These are phyloP conservation scores for Hygrophila difformis DNA, from an alignment of 257 asterid genomes.

Conservation along the genomic window DNA sequence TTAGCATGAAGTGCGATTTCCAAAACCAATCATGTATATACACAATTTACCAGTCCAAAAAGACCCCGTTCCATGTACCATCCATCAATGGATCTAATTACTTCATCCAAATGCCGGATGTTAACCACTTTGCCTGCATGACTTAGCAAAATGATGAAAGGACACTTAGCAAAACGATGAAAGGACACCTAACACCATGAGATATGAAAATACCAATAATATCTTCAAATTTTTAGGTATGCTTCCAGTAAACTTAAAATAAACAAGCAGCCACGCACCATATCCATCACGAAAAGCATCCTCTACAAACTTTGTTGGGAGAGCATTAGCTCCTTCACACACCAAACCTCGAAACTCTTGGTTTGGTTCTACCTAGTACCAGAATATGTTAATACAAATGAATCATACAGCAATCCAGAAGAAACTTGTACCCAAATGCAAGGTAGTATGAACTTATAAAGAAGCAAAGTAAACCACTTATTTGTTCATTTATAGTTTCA, in stretches of 20 bases:
- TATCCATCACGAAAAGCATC: constrained; percentile 95
- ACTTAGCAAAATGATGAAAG: constrained; percentile 42
- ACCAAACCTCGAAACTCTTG: constrained; percentile 97
- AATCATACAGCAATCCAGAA: constrained; percentile 2
- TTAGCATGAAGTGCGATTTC: neutral
- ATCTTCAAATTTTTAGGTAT: constrained; percentile 1
- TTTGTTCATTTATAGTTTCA: neutral
- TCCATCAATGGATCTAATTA: constrained; percentile 78
- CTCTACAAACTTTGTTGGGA: constrained; percentile 79
- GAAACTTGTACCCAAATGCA: neutral
- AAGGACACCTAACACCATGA: constrained; percentile 35
- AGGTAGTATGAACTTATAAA: neutral
- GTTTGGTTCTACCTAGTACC: constrained; percentile 97
- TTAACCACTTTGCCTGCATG: constrained; percentile 94
- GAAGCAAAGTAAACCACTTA: neutral
- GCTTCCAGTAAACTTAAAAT: constrained; percentile 14
- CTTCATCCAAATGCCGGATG: constrained; percentile 81
- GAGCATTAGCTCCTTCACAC: constrained; percentile 97
- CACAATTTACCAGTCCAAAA: constrained; percentile 78
- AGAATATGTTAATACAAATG: constrained; percentile 28
- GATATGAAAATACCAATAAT: constrained; percentile 1
- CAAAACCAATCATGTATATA: neutral
- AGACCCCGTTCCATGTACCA: constrained; percentile 99
- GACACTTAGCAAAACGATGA: constrained; percentile 2
- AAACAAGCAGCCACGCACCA: constrained; percentile 69